phyloP scores from a whole-genome alignment of 2,329 filamentous ascomycete species.

The Aureobasidium uvarum region DNA sequence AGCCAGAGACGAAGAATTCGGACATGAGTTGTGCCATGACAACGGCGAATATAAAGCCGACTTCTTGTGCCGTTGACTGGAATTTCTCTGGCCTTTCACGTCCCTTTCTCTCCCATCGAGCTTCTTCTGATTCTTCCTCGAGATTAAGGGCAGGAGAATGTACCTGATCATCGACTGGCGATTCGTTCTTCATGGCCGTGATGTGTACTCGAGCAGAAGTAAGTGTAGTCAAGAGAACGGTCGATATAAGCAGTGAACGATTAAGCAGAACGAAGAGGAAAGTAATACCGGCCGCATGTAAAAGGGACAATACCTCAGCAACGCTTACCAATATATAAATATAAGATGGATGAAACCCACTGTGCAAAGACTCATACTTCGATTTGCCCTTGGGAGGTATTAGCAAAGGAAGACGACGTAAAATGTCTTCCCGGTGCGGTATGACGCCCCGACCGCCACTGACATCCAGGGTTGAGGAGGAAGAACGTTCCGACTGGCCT shows the following conservation, averaged over 20 bases:
- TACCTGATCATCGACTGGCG: background rate
- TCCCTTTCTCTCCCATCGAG: constrained; percentile 57
- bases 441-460: constrained; percentile 2
- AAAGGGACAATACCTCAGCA: no score
- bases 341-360: background rate
- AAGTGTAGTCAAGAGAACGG: background rate
- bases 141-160: background rate
- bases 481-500: constrained; percentile 12
- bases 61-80: constrained; percentile 53
- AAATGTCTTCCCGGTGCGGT: background rate
- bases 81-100: constrained; percentile 61
- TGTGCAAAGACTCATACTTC: background rate
- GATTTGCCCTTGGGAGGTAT: background rate
- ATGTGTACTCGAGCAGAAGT: no score
- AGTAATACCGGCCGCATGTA: background rate
- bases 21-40: constrained; percentile 36
- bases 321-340: constrained; percentile 4
- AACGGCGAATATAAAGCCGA: constrained; percentile 60
- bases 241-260: background rate
- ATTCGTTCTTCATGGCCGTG: background rate
- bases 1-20: constrained; percentile 77
- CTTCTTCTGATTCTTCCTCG: constrained; percentile 8
- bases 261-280: background rate
- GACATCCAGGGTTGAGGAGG: background rate
- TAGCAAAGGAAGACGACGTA: background rate